A percentile compares a stretch with the other conserved stretches of the same genome.
phyloP scores from a whole-genome alignment of 768 basidiomycete species.

The Boletus sp. region DNA sequence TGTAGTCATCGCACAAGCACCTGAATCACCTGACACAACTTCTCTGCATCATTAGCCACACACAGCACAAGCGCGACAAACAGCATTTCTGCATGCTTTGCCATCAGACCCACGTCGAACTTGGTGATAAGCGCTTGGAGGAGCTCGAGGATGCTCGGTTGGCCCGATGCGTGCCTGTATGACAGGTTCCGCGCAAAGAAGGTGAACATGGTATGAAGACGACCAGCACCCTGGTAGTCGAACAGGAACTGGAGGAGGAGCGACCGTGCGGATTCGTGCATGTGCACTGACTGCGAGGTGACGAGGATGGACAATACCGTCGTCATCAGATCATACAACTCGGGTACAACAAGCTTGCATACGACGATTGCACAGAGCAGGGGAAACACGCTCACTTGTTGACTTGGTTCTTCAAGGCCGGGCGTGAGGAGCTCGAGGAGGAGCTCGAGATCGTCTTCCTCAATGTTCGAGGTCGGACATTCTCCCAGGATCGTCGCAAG shows the following conservation, averaged over 20 bases:
- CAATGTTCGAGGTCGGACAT: constrained; percentile 72
- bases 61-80: constrained; percentile 93
- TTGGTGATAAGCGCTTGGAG: constrained; percentile 82
- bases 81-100: constrained; percentile 83
- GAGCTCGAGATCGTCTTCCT: constrained; percentile 86
- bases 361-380: constrained; percentile 89
- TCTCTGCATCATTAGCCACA: constrained; percentile 89
- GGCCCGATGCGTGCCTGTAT: constrained; percentile 87
- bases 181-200: constrained; percentile 92
- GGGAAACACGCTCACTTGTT: constrained; percentile 84
- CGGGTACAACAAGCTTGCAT: constrained; percentile 89
- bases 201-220: constrained; percentile 82
- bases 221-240: constrained; percentile 94
- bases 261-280: constrained; percentile 88
- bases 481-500: constrained; percentile 90
- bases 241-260: constrained; percentile 91
- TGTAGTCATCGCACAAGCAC: constrained; percentile 69
- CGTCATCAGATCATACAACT: constrained; percentile 97
- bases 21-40: constrained; percentile 86
- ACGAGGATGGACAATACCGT: constrained; percentile 89
- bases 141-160: constrained; percentile 91
- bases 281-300: constrained; percentile 85
- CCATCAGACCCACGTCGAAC: constrained; percentile 71
- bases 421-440: constrained; percentile 84
- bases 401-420: constrained; percentile 84